Percentiles rank a stretch among this genome's conserved stretches.
Evolutionary conservation across 1,139 yeast genomes (phyloP).

Genomic region (Yamadazyma dendronema): DNA sequence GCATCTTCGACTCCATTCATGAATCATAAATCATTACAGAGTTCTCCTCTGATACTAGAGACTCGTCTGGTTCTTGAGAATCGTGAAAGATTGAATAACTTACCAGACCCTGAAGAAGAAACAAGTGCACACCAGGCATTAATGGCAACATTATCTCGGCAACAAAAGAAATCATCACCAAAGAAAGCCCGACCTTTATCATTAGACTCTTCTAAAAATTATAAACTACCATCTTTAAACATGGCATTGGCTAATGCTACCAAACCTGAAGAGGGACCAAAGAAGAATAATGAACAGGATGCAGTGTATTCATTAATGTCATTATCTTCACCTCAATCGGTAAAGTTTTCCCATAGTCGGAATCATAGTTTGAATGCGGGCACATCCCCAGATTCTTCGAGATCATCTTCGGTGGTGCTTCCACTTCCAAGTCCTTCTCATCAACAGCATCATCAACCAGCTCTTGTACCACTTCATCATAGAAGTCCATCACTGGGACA

Average conservation of each 20-base stretch:
- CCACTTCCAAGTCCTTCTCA: constrained; percentile 5
- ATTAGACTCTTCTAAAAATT: constrained; percentile 5
- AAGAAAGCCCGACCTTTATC: constrained; percentile 8
- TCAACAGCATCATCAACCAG: neutral
- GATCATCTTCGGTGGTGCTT: constrained; percentile 22
- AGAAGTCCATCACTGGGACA: constrained; percentile 5
- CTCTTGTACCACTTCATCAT: neutral
- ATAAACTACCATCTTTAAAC: neutral
- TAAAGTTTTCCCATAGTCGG: constrained; percentile 32
- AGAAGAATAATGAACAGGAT: constrained; percentile 35
- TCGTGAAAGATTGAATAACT: constrained; percentile 12
- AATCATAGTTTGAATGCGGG: constrained; percentile 27
- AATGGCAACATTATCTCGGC: constrained; percentile 37
- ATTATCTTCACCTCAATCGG: constrained; percentile 41
- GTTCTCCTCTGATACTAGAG: constrained; percentile 22
- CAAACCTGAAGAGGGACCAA: constrained; percentile 8
- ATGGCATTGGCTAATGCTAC: constrained; percentile 23
- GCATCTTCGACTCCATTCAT: constrained; percentile 1
- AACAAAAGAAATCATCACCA: constrained; percentile 4
- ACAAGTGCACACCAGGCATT: constrained; percentile 46
- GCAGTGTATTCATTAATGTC: constrained; percentile 48
- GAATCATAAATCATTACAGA: constrained; percentile 16
- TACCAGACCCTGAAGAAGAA: constrained; percentile 39
- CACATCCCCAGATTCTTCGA: constrained; percentile 13
- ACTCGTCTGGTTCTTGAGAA: constrained; percentile 8